These are phyloP conservation scores for Neurospora sp. DNA, from an alignment of 495 filamentous ascomycete genomes.

Conservation along the genomic window DNA sequence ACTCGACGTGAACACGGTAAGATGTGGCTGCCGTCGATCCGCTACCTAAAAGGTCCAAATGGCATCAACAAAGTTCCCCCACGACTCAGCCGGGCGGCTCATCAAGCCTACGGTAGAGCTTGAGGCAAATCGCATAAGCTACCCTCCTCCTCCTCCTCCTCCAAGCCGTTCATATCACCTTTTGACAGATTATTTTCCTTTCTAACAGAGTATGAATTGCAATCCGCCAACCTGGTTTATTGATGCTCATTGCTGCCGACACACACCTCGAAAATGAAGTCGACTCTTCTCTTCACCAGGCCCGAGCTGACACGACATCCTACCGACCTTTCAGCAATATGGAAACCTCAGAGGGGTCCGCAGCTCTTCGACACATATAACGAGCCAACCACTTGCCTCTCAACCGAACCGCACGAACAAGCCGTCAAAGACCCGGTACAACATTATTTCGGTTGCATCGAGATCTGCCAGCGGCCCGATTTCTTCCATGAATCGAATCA, in stretches of 20 bases:
- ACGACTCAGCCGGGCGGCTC: neutral
- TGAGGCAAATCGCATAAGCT: too few relatives aligned
- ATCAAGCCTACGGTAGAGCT: too few relatives aligned
- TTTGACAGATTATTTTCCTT: too few relatives aligned
- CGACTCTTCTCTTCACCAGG: neutral
- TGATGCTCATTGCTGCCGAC: too few relatives aligned
- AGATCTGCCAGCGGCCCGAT: slow-evolving; percentile 10
- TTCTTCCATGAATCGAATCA: slow-evolving; percentile 9
- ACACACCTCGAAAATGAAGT: too few relatives aligned
- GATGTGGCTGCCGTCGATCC: neutral
- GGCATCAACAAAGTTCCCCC: neutral
- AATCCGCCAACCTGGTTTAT: too few relatives aligned
- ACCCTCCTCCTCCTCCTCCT: too few relatives aligned
- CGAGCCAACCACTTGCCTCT: neutral
- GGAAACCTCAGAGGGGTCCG: neutral
- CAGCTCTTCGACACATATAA: neutral
- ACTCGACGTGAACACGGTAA: neutral
- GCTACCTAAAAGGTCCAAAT: neutral
- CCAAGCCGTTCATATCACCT: too few relatives aligned
- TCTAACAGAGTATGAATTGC: too few relatives aligned
- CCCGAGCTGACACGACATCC: neutral
- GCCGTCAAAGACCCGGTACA: slow-evolving; percentile 18
- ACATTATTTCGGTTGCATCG: slow-evolving; percentile 26
- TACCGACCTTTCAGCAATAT: neutral
- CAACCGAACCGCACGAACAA: neutral